Percentiles rank a stretch among this genome's conserved stretches.
Conservation (phyloP, 148 eudicot species). For the Camellia lanceoleosa region DNA sequence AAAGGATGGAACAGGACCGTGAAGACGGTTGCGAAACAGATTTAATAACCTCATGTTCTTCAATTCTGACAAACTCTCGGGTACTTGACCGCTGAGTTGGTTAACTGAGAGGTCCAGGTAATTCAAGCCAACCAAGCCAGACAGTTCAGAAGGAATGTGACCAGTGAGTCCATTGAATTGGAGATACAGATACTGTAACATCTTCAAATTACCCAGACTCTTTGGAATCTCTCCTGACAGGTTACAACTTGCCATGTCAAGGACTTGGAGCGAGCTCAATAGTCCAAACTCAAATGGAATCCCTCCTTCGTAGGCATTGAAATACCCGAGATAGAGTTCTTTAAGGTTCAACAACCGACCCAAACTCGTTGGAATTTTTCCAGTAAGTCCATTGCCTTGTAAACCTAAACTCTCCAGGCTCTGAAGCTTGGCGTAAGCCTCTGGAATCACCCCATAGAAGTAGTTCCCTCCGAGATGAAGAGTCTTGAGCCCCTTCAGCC, state of each 20-base stretch:
- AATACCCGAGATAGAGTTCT: slow-evolving; percentile 41
- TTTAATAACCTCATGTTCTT: slow-evolving; percentile 37
- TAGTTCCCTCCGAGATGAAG: slow-evolving; percentile 60
- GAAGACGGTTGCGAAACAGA: slow-evolving; percentile 38
- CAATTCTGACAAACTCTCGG: slow-evolving; percentile 32
- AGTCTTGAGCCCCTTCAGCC: slow-evolving; percentile 24
- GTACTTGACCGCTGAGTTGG: slow-evolving; percentile 38
- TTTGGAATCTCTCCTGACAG: slow-evolving; percentile 51
- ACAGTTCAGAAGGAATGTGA: slow-evolving; percentile 40
- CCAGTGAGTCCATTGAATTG: slow-evolving; percentile 42
- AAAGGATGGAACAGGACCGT: slow-evolving; percentile 34
- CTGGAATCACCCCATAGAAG: slow-evolving; percentile 64
- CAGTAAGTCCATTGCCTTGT: slow-evolving; percentile 50
- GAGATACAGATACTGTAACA: slow-evolving; percentile 42
- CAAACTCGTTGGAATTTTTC: slow-evolving; percentile 42
- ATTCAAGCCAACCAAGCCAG: slow-evolving; percentile 30
- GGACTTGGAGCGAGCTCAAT: slow-evolving; percentile 18
- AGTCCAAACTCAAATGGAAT: slow-evolving; percentile 60
- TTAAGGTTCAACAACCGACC: slow-evolving; percentile 17
- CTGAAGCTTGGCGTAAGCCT: slow-evolving; percentile 31
- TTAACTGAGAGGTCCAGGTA: slow-evolving; percentile 36
- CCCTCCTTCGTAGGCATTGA: slow-evolving; percentile 43
- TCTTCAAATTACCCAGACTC: slow-evolving; percentile 36
- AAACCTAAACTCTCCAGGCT: slow-evolving; percentile 31
- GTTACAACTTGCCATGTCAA: slow-evolving; percentile 45